Percentiles rank a stretch among this genome's conserved stretches.
Evolutionary conservation across 305 asterid genomes (phyloP).

Genomic region (Solanum hybrid): DNA sequence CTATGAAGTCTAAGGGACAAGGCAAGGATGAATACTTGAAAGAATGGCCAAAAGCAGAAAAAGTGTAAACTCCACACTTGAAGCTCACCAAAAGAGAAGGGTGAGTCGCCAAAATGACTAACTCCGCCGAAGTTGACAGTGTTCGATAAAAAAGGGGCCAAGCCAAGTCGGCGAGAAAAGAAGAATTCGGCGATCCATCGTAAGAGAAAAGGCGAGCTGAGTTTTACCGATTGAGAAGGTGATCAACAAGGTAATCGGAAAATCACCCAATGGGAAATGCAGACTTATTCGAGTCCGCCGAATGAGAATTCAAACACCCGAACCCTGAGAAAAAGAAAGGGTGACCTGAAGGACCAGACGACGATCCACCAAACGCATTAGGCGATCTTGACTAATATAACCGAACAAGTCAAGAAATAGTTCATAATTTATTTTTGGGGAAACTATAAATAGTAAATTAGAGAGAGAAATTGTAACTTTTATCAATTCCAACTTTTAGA

Average conservation of each 20-base stretch:
- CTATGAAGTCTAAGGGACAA: neutral
- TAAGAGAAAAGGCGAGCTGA: neutral
- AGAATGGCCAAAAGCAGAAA: neutral
- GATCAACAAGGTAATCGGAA: neutral
- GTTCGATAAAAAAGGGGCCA: neutral
- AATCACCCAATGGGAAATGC: neutral
- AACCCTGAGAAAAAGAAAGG: neutral
- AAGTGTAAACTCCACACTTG: neutral
- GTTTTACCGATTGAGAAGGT: neutral
- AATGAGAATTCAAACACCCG: neutral
- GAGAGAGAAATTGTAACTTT: neutral
- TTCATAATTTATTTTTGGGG: neutral
- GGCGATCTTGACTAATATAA: neutral
- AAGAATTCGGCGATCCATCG: neutral
- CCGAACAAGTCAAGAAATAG: neutral
- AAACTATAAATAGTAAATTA: neutral
- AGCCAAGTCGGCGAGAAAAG: neutral
- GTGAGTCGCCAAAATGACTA: neutral
- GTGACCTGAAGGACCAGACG: neutral
- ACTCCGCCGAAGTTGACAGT: neutral
- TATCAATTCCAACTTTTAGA: neutral
- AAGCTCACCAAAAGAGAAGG: neutral
- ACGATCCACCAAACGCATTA: neutral
- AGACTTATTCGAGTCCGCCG: neutral
- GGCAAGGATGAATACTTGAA: neutral